Base-by-base conservation (phyloP, 2,329 filamentous ascomycete species). In the Hypoxylon sp. region DNA sequence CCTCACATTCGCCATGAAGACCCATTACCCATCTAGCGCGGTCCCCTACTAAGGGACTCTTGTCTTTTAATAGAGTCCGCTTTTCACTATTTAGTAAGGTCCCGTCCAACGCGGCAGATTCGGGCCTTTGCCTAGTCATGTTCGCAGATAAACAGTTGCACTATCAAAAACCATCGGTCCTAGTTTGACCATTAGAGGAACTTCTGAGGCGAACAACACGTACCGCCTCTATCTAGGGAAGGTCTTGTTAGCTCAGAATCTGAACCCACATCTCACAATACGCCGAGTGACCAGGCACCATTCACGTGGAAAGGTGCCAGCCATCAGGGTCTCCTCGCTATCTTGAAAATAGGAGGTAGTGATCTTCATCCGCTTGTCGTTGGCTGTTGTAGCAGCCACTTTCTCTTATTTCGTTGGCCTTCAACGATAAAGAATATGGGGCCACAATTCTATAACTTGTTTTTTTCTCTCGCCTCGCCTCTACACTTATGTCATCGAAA, bases 301-400 rank as follows among this genome's bases (percentile, higher is more conserved):
- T 60, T 71, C 65, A 69, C 63, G 68, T 69, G 68, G 66, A 64
- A 63, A 53, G 53, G 60, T 67, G 57, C 60, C 68, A 67, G 57
- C 60, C 68, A 67, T 71, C 68, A 67, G 60, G 66, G 66, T 69
- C 62, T 64, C 62, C 55, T 48, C 62, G 62, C 59, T 62, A 50
- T 57, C 41, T 38, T 25, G 21, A 21, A 43, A 63, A n/a, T 17
- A 60, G 52, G 38, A 14, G 53, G 61, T 50, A 67, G 32, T 21
- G 60, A 67, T 64, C 59, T 60, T 59, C 67, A 53, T n/a, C 59
- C 59, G 38, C 60, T 52, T 55, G 58, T 21, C n/a, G 55, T 59
- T 60, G 36, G 61, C 55, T 50, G 51, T 53, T 53, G 55, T 64
- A 49, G 60, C 60, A 48, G 41, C 23, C 51, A 53, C 52, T 43